Evolutionary conservation across 169 alveolate species (phyloP).

Genomic region (Plasmodium vivax): DNA sequence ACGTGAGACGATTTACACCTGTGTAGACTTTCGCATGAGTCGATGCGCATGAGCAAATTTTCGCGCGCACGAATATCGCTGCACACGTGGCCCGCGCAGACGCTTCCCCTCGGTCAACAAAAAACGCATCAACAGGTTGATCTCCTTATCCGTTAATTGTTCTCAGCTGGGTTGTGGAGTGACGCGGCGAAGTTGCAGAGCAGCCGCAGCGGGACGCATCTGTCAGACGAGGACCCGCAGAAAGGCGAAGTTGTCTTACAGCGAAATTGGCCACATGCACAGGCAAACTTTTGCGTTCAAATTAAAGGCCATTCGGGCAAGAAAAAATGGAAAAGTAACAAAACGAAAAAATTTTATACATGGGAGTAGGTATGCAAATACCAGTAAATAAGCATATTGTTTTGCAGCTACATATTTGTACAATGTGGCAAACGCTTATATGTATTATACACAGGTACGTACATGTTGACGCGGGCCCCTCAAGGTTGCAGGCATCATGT

Average conservation of each 20-base stretch:
- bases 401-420: neutral
- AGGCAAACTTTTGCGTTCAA: neutral
- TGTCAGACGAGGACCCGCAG: neutral
- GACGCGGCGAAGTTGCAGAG: neutral
- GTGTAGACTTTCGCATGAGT: neutral
- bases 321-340: neutral
- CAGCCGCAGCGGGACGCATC: neutral
- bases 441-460: neutral
- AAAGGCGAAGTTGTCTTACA: neutral
- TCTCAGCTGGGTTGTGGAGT: neutral
- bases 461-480: neutral
- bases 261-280: neutral
- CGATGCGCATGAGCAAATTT: neutral
- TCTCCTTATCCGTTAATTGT: neutral
- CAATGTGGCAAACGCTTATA: neutral
- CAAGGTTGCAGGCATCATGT: neutral
- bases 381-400: neutral
- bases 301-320: neutral
- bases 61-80: neutral
- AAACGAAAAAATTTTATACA: neutral
- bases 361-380: neutral
- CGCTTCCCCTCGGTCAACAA: neutral
- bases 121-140: neutral
- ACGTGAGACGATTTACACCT: neutral
- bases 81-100: neutral